Conservation (phyloP, 2,329 filamentous ascomycete species). For the Pestalotiopsis sp. region DNA sequence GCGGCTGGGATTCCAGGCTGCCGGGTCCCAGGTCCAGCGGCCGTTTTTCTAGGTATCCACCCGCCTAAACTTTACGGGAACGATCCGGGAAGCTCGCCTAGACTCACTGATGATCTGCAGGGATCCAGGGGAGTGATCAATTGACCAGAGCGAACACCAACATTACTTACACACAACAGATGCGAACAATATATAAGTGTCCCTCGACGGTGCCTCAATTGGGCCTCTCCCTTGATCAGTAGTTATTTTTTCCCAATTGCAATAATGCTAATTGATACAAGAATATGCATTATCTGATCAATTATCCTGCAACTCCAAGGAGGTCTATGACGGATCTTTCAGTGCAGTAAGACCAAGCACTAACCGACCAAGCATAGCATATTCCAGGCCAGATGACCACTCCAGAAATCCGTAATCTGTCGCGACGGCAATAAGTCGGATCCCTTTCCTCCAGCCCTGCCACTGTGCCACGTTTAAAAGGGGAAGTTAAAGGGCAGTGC, state of each 20-base stretch:
- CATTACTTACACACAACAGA: not conserved
- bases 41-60: not conserved
- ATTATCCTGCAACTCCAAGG: not conserved
- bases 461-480: not conserved
- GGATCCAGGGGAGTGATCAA: not conserved
- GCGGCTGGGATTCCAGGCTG: not conserved
- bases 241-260: too few relatives aligned
- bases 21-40: not conserved
- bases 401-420: not conserved
- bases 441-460: not conserved
- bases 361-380: not conserved
- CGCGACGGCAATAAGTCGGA: conserved; percentile 2
- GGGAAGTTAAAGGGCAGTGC: not conserved
- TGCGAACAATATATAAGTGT: not conserved
- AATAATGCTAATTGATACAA: too few relatives aligned
- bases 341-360: not conserved
- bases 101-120: not conserved
- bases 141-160: not conserved
- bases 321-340: not conserved
- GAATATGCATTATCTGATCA: too few relatives aligned
- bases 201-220: too few relatives aligned
- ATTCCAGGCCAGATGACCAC: not conserved
- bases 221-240: too few relatives aligned
- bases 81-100: not conserved
- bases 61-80: not conserved